Base-by-base conservation (phyloP, 1,139 yeast species). In the Hanseniaspora uvarum region DNA sequence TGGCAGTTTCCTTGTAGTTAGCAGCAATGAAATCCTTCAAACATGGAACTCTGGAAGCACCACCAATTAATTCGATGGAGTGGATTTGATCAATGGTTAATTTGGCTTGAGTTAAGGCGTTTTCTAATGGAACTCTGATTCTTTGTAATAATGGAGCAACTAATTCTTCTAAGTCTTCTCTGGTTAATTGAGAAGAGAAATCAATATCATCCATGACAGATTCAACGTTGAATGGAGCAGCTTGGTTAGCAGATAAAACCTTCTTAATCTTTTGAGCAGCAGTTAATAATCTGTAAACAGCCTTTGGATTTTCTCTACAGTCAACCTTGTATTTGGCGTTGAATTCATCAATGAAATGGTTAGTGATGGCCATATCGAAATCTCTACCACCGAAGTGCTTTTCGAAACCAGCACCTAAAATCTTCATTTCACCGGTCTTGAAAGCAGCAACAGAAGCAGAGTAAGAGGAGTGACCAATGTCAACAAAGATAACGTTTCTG, bases 371-470 rank as follows among this genome's bases (percentile, higher is more conserved):
- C 65, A 75, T 76, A 73, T 92, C 98, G 59, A 94, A 83, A 70
- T 88, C 87, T 75, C 99, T 85, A 71, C 99, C 98, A 77, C 99
- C 99, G 65, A 92, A 92, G 75, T 87, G 88, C 73, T 87, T 86
- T 74, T 89, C 96, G 68, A 80, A 86, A 65, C 95, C 94, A 58
- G 95, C 79, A 63, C 95, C 95, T 65, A 92, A 75, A 56, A 92
- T 79, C 76, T 87, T 88, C 72, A 89, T 80, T 75, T 92, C 97
- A 67, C 98, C 98, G 75, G 83, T 88, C 79, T 87, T 88, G 72
- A 92, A 82, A 57, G 95, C 83, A 58, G 88, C 95, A 65, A 92
- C 77, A 59, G 94, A 76, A 61, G 94, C 94, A 63, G 94, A 88
- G 78, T 81, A 89, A 54, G 95, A 82, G 52, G 97, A 87, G 77